phyloP scores from a whole-genome alignment of 192 early-diverging fungal species.

The Podila epicladia region DNA sequence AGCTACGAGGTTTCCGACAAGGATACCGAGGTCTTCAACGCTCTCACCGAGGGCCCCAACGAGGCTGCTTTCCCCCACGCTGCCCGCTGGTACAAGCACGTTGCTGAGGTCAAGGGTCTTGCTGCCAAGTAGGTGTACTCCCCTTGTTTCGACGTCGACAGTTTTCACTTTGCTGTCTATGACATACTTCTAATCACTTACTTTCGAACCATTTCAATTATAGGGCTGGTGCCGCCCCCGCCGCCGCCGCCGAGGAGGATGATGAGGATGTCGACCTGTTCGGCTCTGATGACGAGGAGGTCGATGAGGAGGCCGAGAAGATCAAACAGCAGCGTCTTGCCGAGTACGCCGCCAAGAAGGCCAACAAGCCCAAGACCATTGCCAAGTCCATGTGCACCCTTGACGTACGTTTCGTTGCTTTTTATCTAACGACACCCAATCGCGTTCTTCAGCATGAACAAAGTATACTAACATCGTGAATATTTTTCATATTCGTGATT shows the following conservation, averaged over 20 bases:
- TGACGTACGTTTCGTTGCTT: constrained; percentile 53
- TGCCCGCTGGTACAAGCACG: constrained; percentile 97
- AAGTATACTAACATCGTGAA: too few relatives aligned
- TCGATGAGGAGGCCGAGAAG: constrained; percentile 90
- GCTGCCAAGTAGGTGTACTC: constrained; percentile 56
- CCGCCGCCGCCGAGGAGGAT: constrained; percentile 76
- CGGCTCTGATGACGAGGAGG: constrained; percentile 93
- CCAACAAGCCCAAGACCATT: constrained; percentile 82
- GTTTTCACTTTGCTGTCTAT: neutral
- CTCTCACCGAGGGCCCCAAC: constrained; percentile 76
- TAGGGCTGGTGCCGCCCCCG: constrained; percentile 69
- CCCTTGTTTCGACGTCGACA: neutral
- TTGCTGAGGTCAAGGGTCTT: constrained; percentile 67
- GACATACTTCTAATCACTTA: neutral
- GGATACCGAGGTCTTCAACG: constrained; percentile 90
- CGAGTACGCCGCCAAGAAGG: constrained; percentile 94
- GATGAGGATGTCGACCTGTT: constrained; percentile 97
- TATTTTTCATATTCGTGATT: constrained; percentile 52
- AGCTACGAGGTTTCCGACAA: constrained; percentile 81
- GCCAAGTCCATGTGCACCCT: constrained; percentile 94
- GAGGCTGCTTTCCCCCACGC: constrained; percentile 84
- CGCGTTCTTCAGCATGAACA: constrained; percentile 92
- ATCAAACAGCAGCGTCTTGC: constrained; percentile 88
- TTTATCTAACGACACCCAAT: constrained; percentile 41
- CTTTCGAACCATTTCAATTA: constrained; percentile 1